phyloP scores from a whole-genome alignment of 805 yeast species.

The Saccharomycopsis vini region DNA sequence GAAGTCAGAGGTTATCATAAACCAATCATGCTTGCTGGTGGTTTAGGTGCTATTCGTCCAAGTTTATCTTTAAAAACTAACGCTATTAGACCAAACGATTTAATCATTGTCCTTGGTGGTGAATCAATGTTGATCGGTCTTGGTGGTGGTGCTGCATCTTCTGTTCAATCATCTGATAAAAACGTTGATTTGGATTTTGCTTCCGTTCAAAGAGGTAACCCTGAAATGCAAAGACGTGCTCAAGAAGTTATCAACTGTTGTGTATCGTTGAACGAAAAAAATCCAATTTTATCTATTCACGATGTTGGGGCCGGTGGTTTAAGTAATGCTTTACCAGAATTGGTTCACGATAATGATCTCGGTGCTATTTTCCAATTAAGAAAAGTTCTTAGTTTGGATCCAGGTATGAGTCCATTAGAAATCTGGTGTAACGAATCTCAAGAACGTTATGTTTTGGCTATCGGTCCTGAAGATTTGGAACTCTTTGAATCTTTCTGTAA shows the following conservation, averaged over 20 bases:
- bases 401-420: constrained; percentile 99
- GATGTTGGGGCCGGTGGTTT: constrained; percentile 99
- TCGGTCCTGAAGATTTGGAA: constrained; percentile 66
- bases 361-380: constrained; percentile 93
- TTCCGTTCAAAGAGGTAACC: constrained; percentile 98
- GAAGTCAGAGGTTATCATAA: constrained; percentile 95
- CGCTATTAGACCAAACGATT: constrained; percentile 85
- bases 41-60: constrained; percentile 95
- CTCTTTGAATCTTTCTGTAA: constrained; percentile 71
- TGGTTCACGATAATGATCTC: constrained; percentile 92
- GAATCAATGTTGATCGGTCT: constrained; percentile 96
- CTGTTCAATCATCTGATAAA: constrained; percentile 92
- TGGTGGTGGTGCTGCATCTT: constrained; percentile 99
- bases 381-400: constrained; percentile 82
- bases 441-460: constrained; percentile 94
- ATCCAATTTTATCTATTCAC: constrained; percentile 90
- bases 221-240: constrained; percentile 98
- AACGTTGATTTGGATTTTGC: constrained; percentile 96
- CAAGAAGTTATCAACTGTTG: constrained; percentile 97
- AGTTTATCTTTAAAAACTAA: constrained; percentile 81
- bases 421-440: constrained; percentile 99
- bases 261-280: constrained; percentile 62
- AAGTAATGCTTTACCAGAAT: constrained; percentile 93
- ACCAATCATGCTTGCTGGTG: constrained; percentile 99
- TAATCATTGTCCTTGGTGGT: constrained; percentile 91